Base-by-base conservation (phyloP, 306 rosid species). In the Prunus mume region DNA sequence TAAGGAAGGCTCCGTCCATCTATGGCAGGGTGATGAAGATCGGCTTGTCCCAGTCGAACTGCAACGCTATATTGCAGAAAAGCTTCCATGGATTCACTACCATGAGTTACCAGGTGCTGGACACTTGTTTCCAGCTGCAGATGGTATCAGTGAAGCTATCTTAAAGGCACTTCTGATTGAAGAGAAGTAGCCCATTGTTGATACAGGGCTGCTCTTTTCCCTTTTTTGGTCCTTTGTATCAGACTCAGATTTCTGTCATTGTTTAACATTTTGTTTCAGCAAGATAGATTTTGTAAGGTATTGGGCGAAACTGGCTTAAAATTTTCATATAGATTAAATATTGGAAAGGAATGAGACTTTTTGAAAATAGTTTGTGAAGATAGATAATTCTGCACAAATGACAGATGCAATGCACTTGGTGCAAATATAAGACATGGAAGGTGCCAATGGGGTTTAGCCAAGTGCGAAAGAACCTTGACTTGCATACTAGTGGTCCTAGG, bases 11-110 rank as follows among this genome's bases (percentile, higher is more conserved):
- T 72, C 84, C 0, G 90, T 87, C 64, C 91, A 91, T 83, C 70
- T 89, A 43, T 91, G 97, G 97, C 93, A 89, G n/a, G 93, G 97
- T 17, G 86, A 76, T 32, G 91, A 89, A 0, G 92, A 91, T 75
- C 13, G 11, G 51, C 82, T 91, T 27, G 74, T 84, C 62, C 87
- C 86, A 0, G 80, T 62, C 57, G 56, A 9, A 19, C 71, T 86
- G 54, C 90, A 83, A 65, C 87, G 88, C 19, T 84, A 81, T 41
- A 81, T 91, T 63, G 86, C 30, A 6, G 64, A 73, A 56, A 84
- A 86, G 2, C 88, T 87, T 84, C 85, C 97, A 7, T 86, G 93
- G 97, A 84, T 91, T 80, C 85, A 78, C 12, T 91, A 87, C 82
- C 97, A 87, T 81, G 96, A 89, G 85, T n/a, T 89, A 54, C 58